Conservation (phyloP, 192 early-diverging fungal genomes). For the Umbelopsis sp. region DNA sequence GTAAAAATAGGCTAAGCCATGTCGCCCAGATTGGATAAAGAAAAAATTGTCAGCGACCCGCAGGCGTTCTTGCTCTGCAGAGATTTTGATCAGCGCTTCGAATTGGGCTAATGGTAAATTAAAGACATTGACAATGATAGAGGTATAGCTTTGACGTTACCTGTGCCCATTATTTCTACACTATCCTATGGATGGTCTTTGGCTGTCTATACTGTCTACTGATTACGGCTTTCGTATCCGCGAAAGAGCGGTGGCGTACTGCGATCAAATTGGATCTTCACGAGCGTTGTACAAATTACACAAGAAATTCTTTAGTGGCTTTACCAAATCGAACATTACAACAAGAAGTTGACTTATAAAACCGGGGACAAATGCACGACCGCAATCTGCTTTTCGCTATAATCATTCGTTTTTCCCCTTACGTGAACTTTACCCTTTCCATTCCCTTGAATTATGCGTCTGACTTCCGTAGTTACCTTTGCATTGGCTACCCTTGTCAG, state of each 20-base stretch:
- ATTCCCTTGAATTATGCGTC: slow-evolving; percentile 6
- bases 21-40: too few relatives aligned
- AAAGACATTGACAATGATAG: too few relatives aligned
- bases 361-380: not conserved
- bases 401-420: not conserved
- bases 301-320: not conserved
- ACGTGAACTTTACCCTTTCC: slow-evolving; percentile 1
- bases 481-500: not conserved
- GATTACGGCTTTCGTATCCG: too few relatives aligned
- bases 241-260: not conserved
- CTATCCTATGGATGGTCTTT: too few relatives aligned
- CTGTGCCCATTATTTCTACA: too few relatives aligned
- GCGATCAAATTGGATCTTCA: not conserved
- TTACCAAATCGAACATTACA: not conserved
- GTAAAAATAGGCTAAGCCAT: too few relatives aligned
- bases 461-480: slow-evolving; percentile 1
- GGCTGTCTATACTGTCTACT: too few relatives aligned
- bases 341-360: not conserved
- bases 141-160: too few relatives aligned
- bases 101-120: too few relatives aligned
- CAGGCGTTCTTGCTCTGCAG: too few relatives aligned
- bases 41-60: too few relatives aligned
- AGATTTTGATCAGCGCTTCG: too few relatives aligned
- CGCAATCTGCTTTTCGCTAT: not conserved
- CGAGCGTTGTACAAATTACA: slow-evolving; percentile 14